Conservation (phyloP, 2,329 filamentous ascomycete species). For the Fusarium vanettenii region DNA sequence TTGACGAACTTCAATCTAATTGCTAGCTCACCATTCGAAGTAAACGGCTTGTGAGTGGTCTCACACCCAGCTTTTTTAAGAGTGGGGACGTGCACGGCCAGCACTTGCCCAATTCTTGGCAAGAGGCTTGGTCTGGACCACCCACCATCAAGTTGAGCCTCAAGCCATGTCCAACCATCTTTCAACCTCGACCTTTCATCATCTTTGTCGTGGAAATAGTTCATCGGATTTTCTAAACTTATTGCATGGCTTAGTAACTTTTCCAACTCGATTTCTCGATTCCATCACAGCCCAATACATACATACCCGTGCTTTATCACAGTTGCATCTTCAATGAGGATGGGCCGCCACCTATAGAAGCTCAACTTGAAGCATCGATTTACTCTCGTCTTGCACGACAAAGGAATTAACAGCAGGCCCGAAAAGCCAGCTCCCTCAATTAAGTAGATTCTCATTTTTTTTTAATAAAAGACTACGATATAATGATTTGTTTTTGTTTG, state of each 20-base stretch:
- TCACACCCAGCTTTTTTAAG: not conserved
- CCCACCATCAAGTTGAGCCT: slow-evolving; percentile 5
- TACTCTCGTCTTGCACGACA: not conserved
- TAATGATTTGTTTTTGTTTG: not conserved
- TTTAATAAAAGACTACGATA: not conserved
- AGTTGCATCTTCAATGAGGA: not conserved
- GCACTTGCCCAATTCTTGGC: slow-evolving; percentile 21
- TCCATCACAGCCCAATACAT: not conserved
- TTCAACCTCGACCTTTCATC: slow-evolving; percentile 4
- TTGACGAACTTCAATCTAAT: not conserved
- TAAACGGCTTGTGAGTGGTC: not conserved
- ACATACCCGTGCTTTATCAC: not conserved
- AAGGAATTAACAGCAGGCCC: not conserved
- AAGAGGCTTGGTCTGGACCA: slow-evolving; percentile 9
- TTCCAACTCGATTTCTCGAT: not conserved
- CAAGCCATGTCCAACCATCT: slow-evolving; percentile 10
- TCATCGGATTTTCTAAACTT: not conserved
- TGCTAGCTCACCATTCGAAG: not conserved
- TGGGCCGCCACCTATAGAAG: not conserved
- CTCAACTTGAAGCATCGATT: not conserved
- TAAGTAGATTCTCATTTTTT: not conserved
- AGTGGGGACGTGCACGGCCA: slow-evolving; percentile 15
- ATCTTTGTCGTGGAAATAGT: not conserved
- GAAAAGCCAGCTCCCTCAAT: not conserved
- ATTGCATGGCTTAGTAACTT: accelerated